phyloP scores from a whole-genome alignment of 2,329 filamentous ascomycete genomes.

The Rhinocladiella similis region DNA sequence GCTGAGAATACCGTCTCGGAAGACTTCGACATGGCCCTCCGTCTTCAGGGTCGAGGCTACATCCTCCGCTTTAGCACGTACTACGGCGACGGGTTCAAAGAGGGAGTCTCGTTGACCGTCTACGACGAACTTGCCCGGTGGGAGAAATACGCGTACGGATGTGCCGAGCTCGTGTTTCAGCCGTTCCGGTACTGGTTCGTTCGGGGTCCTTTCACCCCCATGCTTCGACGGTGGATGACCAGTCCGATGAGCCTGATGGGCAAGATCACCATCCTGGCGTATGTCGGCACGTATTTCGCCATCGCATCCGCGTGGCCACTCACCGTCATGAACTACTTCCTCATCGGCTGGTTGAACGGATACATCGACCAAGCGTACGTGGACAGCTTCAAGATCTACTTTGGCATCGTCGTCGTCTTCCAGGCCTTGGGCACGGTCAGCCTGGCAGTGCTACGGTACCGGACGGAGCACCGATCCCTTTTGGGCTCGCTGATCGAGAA shows the following conservation, averaged over 20 bases:
- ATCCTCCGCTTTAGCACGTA: slow-evolving; percentile 69
- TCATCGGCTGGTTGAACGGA: slow-evolving; percentile 70
- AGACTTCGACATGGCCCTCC: slow-evolving; percentile 74
- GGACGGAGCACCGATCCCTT: slow-evolving; percentile 56
- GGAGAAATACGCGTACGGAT: slow-evolving; percentile 86
- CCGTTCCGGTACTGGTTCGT: slow-evolving; percentile 72
- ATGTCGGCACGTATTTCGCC: slow-evolving; percentile 72
- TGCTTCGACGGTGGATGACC: slow-evolving; percentile 72
- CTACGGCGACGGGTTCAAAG: slow-evolving; percentile 69
- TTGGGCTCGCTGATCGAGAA: slow-evolving; percentile 56
- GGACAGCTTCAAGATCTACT: slow-evolving; percentile 65
- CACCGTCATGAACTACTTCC: slow-evolving; percentile 68
- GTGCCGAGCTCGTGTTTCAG: slow-evolving; percentile 79
- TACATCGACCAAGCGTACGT: slow-evolving; percentile 67
- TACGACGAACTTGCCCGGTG: slow-evolving; percentile 82
- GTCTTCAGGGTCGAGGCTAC: slow-evolving; percentile 69
- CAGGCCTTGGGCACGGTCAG: slow-evolving; percentile 62
- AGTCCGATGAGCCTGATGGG: slow-evolving; percentile 62
- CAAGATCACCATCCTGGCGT: slow-evolving; percentile 70
- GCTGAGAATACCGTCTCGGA: slow-evolving; percentile 75
- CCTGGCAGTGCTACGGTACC: slow-evolving; percentile 64
- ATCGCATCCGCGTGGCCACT: slow-evolving; percentile 67
- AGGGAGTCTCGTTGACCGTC: slow-evolving; percentile 79
- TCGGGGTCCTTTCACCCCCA: slow-evolving; percentile 73
- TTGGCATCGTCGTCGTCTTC: slow-evolving; percentile 66